Percentiles rank a stretch among this genome's conserved stretches.
Conservation (phyloP, 305 asterid genomes). For the Solanum hybrid region DNA sequence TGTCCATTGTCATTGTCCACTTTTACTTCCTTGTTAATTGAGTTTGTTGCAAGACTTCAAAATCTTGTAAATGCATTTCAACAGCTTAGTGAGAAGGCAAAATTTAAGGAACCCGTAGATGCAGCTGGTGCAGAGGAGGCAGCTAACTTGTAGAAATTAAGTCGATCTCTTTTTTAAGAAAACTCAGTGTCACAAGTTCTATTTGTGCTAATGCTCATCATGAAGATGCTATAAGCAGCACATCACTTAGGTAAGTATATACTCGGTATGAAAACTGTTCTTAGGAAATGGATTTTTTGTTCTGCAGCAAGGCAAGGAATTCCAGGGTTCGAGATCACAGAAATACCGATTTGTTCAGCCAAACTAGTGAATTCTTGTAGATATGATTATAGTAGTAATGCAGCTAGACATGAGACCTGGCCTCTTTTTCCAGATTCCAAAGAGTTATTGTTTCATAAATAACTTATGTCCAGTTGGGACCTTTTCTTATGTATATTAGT, state of each 20-base stretch:
- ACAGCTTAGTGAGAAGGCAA: constrained; percentile 66
- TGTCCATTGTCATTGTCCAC: constrained; percentile 73
- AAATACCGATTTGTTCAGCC: background rate
- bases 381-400: background rate
- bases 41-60: constrained; percentile 90
- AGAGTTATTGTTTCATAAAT: background rate
- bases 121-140: constrained; percentile 18
- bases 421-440: background rate
- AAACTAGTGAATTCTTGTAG: background rate
- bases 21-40: constrained; percentile 70
- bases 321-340: background rate
- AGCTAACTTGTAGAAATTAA: constrained; percentile 23
- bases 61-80: constrained; percentile 59
- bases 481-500: background rate
- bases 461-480: background rate
- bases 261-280: background rate
- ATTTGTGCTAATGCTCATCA: background rate
- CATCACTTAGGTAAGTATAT: background rate
- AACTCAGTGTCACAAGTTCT: background rate
- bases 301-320: background rate
- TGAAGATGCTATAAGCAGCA: background rate
- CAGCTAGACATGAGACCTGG: background rate
- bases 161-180: background rate
- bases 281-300: background rate
- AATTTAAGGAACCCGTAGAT: constrained; percentile 39